Base-by-base conservation (phyloP, 495 filamentous ascomycete genomes). In the Lophiotrema nucula region DNA sequence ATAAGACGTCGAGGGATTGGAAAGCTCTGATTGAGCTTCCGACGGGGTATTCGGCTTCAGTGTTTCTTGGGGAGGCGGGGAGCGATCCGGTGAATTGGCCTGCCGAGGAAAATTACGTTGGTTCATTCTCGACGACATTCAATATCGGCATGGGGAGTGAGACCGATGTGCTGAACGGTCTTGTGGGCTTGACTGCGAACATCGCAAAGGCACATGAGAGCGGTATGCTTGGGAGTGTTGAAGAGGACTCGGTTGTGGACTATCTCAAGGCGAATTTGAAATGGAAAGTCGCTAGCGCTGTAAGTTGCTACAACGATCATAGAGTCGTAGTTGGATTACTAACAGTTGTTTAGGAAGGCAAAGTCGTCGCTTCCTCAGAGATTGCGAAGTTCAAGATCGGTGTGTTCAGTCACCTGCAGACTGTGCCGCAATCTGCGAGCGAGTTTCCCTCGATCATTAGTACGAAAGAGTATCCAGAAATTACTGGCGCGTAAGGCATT, bases 261-360 rank as follows among this genome's bases (percentile, higher is more conserved):
- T 54, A 25, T 25, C 22, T 54, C 21, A 45, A 42, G 37, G 45
- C 25, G 38, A n/a, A 54, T 5, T 23, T 54, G 35, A 42, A 44
- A 3, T 26, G 16, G 35, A 45, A 54, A 21, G 38, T 54, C 3
- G 47, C n/a, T 1, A n/a, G 6, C 6, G 26, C 31, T 13, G 45
- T 47, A 47, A 47, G 45, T 47, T 22, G 11, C 15, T 2, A 16
- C 4, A 15, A 10, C 5, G 13, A 6, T 21, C 43, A 16, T 35
- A 35, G 8, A 8, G n/a, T 8, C 31, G 31, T 8, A 35, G 31
- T 8, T 8, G 8, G 8, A 8, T 8, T 8, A n/a, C 31, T 35
- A 35, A 35, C n/a, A 35, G 8, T 8, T 35, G n/a, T 35, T 35
- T 35, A 35, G 31, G 31, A n/a, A 8, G 8, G 31, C 31, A 35